Percentiles rank a stretch among this genome's conserved stretches.
These are phyloP conservation scores for Oryza rufipogon DNA, from an alignment of 176 grass and related monocot genomes.

Conservation along the genomic window DNA sequence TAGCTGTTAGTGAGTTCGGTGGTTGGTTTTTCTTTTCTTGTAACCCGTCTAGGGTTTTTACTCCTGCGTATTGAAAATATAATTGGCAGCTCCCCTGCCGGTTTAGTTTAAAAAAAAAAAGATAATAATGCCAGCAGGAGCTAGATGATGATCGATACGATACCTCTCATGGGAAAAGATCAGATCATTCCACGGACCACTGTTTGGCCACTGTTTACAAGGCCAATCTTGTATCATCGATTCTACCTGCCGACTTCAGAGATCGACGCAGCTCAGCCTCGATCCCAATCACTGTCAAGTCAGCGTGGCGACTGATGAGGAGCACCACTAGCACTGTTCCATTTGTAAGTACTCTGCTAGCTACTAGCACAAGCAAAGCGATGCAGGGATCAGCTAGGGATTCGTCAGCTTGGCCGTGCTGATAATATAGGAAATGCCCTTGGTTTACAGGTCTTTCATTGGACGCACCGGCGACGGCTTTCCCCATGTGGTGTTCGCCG, in stretches of 20 bases:
- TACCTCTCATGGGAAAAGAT: background rate
- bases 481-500: slow-evolving; percentile 51
- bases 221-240: background rate
- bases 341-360: background rate
- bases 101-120: no score
- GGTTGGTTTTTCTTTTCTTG: no score
- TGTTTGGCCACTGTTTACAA: slow-evolving; percentile 22
- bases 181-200: background rate
- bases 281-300: background rate
- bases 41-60: no score
- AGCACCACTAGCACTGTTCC: background rate
- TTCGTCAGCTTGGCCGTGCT: background rate
- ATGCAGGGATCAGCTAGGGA: background rate
- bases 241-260: background rate
- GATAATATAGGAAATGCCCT: slow-evolving; percentile 30
- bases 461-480: background rate
- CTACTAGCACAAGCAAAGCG: background rate
- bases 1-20: no score
- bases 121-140: background rate
- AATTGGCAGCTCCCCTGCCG: no score
- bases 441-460: background rate
- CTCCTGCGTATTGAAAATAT: no score
- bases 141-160: background rate
- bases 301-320: no score
- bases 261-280: background rate